These are phyloP conservation scores for Lactarius sanguifluus DNA, from an alignment of 768 basidiomycete genomes.

Conservation along the genomic window DNA sequence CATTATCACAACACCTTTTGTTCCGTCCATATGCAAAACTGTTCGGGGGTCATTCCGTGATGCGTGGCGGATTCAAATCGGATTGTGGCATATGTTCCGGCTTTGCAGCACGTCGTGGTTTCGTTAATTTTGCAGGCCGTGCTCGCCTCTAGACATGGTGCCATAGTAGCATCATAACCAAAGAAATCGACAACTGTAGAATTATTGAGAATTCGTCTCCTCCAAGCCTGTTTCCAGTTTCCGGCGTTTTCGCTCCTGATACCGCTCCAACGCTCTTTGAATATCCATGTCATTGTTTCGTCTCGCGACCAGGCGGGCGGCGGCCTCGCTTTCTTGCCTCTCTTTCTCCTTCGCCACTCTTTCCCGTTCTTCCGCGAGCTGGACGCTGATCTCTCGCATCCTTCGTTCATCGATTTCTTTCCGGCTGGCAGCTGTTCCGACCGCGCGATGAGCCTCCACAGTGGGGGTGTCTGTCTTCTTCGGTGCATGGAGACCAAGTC, in stretches of 20 bases:
- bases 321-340: slow-evolving; percentile 60
- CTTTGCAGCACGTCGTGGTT: background rate
- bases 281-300: slow-evolving; percentile 77
- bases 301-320: slow-evolving; percentile 63
- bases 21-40: background rate
- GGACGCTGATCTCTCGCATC: slow-evolving; percentile 69
- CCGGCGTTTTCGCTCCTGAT: slow-evolving; percentile 75
- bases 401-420: slow-evolving; percentile 85
- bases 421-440: slow-evolving; percentile 76
- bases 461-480: slow-evolving; percentile 37
- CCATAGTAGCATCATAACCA: background rate
- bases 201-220: slow-evolving; percentile 4
- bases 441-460: slow-evolving; percentile 65
- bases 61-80: background rate
- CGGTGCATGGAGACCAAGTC: slow-evolving; percentile 48
- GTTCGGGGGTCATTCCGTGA: background rate
- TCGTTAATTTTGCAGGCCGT: background rate
- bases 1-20: background rate
- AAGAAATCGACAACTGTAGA: background rate
- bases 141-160: background rate
- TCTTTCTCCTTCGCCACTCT: slow-evolving; percentile 57
- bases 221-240: slow-evolving; percentile 50
- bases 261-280: slow-evolving; percentile 71
- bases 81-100: background rate
- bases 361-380: slow-evolving; percentile 74